These are phyloP conservation scores for Tulasnella sp. DNA, from an alignment of 768 basidiomycete species.

Conservation along the genomic window DNA sequence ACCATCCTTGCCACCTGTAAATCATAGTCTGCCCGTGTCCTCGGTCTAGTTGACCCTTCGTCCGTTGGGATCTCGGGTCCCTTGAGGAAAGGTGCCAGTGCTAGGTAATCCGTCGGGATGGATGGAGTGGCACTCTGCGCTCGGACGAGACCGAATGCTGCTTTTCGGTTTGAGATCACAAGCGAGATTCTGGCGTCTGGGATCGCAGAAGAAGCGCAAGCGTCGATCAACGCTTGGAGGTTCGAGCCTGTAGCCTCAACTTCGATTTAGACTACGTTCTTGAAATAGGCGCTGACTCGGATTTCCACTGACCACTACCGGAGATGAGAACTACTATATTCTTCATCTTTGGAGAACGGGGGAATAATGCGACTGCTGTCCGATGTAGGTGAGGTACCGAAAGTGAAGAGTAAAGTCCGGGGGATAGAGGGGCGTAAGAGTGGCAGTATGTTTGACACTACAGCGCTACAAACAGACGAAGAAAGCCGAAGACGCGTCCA, in stretches of 20 bases:
- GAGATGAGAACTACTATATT: constrained; percentile 20
- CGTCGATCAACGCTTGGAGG: constrained; percentile 92
- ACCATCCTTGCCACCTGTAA: constrained; percentile 66
- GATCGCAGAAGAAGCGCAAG: constrained; percentile 48
- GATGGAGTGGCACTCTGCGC: constrained; percentile 61
- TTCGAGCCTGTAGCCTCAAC: constrained; percentile 79
- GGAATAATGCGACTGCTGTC: background rate
- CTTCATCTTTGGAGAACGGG: background rate
- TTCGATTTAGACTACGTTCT: constrained; percentile 5
- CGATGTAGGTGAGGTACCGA: background rate
- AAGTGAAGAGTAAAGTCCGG: background rate
- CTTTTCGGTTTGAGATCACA: constrained; percentile 88
- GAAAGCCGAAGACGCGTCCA: background rate
- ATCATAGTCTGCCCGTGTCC: constrained; percentile 80
- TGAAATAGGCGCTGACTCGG: background rate
- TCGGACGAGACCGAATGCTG: constrained; percentile 81
- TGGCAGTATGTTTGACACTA: background rate
- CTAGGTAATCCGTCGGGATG: constrained; percentile 75
- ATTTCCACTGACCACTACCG: constrained; percentile 8
- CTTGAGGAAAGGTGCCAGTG: constrained; percentile 77
- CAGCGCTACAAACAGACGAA: background rate
- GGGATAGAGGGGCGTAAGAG: background rate
- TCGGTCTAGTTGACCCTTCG: constrained; percentile 38
- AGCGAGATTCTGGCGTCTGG: constrained; percentile 63
- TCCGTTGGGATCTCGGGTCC: constrained; percentile 17